Evolutionary conservation across 2,329 filamentous ascomycete species (phyloP), one percentile per base, ranked within the genome.

Genomic region (Aspergillus ochraceoroseus): DNA sequence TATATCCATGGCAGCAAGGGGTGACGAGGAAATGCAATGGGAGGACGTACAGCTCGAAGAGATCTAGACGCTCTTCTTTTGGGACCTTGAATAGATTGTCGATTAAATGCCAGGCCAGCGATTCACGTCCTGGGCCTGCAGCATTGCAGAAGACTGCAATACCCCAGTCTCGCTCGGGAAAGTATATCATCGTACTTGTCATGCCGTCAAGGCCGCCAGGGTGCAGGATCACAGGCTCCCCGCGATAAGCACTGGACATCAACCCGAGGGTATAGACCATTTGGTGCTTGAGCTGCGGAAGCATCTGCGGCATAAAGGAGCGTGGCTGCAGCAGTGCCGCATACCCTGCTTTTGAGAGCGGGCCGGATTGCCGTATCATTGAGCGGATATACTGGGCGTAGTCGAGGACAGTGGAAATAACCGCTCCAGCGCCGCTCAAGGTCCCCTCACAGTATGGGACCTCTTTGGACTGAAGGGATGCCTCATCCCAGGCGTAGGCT

Each of bases 401-500:
- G 18, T 57, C 55, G 1, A 56, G 46, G 6, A 57, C 55, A 19
- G 32, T 57, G 43, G 49, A 54, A n/a, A 57, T 53, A 7, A 56
- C 55, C 0, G 54, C 37, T 2, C 54, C 54, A 3, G 48, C 47
- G 11, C 53, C 55, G 2, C 42, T 53, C 1, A 42, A 42, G 8
- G 34, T 39, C 19, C 51, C 54, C n/a, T 48, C 44, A 9, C 50
- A 31, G 13, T 46, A 36, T 1, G 48, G 43, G 18, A 54, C 49
- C 7, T 46, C 15, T 4, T 43, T 29, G 22, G 51, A 52, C 4
- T 23, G 29, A 7, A 37, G 15, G n/a, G 34, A 18, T n/a, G 48
- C 44, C 12, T 41, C 25, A 11, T 47, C 28, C 47, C 48, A 56
- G 6, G 44, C 46, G 27, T 58, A 58, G 1, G 53, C 54, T 17